Conservation (phyloP, 140 eudicot genomes). For the Flaveria floridana region DNA sequence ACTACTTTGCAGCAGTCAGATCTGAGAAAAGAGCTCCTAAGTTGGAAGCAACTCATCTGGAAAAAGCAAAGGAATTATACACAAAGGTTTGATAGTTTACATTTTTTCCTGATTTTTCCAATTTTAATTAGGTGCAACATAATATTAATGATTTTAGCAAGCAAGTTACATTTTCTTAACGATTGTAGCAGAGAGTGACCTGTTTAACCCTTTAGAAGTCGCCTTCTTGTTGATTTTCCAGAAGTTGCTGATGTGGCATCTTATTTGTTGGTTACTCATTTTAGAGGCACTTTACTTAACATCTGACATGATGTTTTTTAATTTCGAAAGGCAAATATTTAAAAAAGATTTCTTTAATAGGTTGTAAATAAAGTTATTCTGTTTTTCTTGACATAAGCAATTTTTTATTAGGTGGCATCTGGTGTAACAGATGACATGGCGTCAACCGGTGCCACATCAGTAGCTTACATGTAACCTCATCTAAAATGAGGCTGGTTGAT, state of each 20-base stretch:
- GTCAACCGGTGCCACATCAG: not conserved
- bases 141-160: not conserved
- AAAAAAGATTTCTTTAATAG: not conserved
- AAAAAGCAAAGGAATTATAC: constrained; percentile 92
- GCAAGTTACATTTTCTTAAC: not conserved
- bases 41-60: constrained; percentile 91
- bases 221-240: not conserved
- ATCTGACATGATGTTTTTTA: not conserved
- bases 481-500: constrained; percentile 10
- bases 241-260: not conserved
- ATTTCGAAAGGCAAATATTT: not conserved
- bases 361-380: not conserved
- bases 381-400: not conserved
- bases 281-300: not conserved
- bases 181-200: constrained; percentile 6
- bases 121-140: not conserved
- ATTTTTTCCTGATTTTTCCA: not conserved
- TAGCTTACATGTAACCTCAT: not conserved
- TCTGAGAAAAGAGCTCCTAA: constrained; percentile 88
- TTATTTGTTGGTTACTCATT: not conserved
- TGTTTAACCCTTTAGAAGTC: not conserved
- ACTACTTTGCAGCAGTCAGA: constrained; percentile 96
- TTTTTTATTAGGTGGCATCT: not conserved
- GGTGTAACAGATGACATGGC: not conserved
- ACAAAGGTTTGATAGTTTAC: constrained; percentile 51